Evolutionary conservation across 805 yeast species (phyloP).

Genomic region (Lipomyces oligophaga): DNA sequence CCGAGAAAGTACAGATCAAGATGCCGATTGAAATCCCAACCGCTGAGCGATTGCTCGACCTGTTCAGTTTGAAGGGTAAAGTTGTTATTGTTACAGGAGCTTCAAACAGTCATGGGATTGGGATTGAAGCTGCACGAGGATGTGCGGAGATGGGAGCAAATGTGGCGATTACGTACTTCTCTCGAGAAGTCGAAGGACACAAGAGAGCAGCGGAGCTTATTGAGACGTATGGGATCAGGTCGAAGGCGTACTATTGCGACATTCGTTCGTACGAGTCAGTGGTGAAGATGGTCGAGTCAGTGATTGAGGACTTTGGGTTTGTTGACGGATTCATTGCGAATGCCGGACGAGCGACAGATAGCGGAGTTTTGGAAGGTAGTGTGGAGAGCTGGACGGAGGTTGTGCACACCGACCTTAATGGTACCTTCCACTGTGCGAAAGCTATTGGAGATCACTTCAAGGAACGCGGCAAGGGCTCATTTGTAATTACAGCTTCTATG

Average conservation of each 20-base stretch:
- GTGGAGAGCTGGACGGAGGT: conserved; percentile 63
- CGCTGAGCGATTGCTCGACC: conserved; percentile 47
- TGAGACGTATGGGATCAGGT: conserved; percentile 55
- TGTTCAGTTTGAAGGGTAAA: conserved; percentile 62
- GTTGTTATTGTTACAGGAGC: conserved; percentile 49
- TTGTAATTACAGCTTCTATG: conserved; percentile 84
- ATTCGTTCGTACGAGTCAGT: conserved; percentile 51
- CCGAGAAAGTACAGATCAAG: too few relatives aligned
- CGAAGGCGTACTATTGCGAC: conserved; percentile 62
- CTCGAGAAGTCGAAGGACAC: too few relatives aligned
- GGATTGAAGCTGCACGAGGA: conserved; percentile 47
- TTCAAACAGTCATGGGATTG: conserved; percentile 53
- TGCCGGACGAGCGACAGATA: conserved; percentile 83
- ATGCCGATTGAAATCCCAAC: too few relatives aligned
- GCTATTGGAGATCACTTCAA: conserved; percentile 70
- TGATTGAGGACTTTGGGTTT: conserved; percentile 66
- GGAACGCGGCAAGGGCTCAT: conserved; percentile 69
- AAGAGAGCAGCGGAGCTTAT: conserved; percentile 56
- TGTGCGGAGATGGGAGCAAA: conserved; percentile 65
- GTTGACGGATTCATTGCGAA: conserved; percentile 84
- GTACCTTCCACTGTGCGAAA: conserved; percentile 74
- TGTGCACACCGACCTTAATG: conserved; percentile 70
- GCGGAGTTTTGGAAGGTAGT: conserved; percentile 55
- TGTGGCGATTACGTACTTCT: conserved; percentile 67
- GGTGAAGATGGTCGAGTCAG: conserved; percentile 47